Percentiles rank a stretch among this genome's conserved stretches.
phyloP scores from a whole-genome alignment of 2,329 filamentous ascomycete species.

The Exophiala lecanii-corni region DNA sequence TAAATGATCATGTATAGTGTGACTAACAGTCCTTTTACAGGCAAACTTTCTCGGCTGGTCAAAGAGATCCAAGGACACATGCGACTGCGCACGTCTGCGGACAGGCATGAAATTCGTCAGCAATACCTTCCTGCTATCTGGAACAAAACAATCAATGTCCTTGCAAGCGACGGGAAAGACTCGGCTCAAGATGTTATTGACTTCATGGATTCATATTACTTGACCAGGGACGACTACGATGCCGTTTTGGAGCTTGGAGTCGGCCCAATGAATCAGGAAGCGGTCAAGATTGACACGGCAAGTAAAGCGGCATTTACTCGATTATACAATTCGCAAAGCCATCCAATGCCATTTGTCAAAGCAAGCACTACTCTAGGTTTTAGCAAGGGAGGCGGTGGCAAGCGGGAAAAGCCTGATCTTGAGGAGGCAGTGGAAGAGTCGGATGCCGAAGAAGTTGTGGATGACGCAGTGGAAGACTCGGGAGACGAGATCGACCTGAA shows the following conservation, averaged over 20 bases:
- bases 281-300: slow-evolving; percentile 73
- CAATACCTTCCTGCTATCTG: slow-evolving; percentile 89
- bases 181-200: slow-evolving; percentile 78
- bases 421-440: slow-evolving; percentile 95
- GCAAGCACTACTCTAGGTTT: slow-evolving; percentile 70
- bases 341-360: slow-evolving; percentile 95
- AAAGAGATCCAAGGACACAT: slow-evolving; percentile 98
- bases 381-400: slow-evolving; percentile 52
- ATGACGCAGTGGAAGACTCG: slow-evolving; percentile 58
- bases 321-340: slow-evolving; percentile 79
- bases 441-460: slow-evolving; percentile 57
- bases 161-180: slow-evolving; percentile 77
- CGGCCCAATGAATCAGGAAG: slow-evolving; percentile 72
- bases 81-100: slow-evolving; percentile 83
- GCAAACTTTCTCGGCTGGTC: slow-evolving; percentile 69
- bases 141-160: slow-evolving; percentile 68
- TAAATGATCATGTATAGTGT: neutral
- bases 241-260: slow-evolving; percentile 86
- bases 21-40: slow-evolving; percentile 29
- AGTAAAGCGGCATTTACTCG: slow-evolving; percentile 88
- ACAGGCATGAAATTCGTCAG: slow-evolving; percentile 89
- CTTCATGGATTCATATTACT: slow-evolving; percentile 93
- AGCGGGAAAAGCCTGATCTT: slow-evolving; percentile 79
- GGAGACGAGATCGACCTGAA: slow-evolving; percentile 77
- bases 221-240: slow-evolving; percentile 93